Evolutionary conservation across 208 protist genomes (phyloP).

Genomic region (Novymonas esmeraldas): DNA sequence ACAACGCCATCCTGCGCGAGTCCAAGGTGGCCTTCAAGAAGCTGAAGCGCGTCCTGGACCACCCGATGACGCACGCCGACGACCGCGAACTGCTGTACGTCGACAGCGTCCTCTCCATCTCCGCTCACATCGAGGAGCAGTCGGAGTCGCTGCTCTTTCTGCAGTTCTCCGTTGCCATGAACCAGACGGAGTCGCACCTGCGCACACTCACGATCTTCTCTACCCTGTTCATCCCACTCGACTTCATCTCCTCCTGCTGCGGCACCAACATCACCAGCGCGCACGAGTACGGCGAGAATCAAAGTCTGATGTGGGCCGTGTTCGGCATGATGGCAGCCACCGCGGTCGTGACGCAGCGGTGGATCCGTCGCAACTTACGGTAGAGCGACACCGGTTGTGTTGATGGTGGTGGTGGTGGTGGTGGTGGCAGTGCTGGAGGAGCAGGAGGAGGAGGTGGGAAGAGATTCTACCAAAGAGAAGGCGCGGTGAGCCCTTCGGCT

Average conservation of each 20-base stretch:
- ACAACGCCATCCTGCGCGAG: constrained; percentile 57
- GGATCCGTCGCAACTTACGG: constrained; percentile 23
- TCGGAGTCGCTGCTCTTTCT: constrained; percentile 57
- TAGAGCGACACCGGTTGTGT: too few species aligned
- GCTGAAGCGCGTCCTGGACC: constrained; percentile 32
- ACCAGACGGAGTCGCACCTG: constrained; percentile 55
- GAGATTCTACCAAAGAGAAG: not conserved
- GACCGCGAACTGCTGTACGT: constrained; percentile 38
- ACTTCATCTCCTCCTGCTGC: constrained; percentile 56
- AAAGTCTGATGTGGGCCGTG: constrained; percentile 14
- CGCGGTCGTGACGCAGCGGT: constrained; percentile 25
- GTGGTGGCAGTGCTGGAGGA: too few species aligned
- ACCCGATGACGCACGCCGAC: constrained; percentile 27
- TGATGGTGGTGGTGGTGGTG: too few species aligned
- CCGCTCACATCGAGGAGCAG: constrained; percentile 54
- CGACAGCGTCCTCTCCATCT: constrained; percentile 42
- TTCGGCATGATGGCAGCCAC: constrained; percentile 23
- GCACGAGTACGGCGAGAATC: constrained; percentile 6
- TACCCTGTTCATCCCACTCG: constrained; percentile 62
- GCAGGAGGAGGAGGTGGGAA: not conserved
- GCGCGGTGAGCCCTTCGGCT: too few species aligned
- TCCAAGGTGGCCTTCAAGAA: constrained; percentile 42
- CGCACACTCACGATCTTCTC: constrained; percentile 69
- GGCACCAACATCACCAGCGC: constrained; percentile 45
- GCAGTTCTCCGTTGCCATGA: constrained; percentile 61